These are phyloP conservation scores for Microbotryum silenes-acaulis DNA, from an alignment of 1,284 basidiomycete species.

Conservation along the genomic window DNA sequence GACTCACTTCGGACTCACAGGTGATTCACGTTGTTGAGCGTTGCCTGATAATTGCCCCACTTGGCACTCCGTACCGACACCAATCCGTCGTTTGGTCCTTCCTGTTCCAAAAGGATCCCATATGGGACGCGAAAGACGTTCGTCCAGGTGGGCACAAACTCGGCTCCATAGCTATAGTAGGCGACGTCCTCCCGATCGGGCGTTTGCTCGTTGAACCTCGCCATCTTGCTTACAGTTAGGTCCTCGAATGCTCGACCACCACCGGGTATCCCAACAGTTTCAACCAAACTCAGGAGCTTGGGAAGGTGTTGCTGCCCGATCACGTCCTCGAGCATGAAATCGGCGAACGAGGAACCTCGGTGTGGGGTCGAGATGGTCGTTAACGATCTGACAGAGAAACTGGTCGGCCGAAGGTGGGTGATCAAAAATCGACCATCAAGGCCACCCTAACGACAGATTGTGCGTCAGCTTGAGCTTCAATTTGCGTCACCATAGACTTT, in stretches of 20 bases:
- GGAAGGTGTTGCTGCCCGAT: slow-evolving; percentile 52
- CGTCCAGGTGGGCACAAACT: slow-evolving; percentile 74
- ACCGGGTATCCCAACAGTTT: slow-evolving; percentile 70
- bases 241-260: slow-evolving; percentile 86
- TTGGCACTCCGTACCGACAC: slow-evolving; percentile 73
- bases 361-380: slow-evolving; percentile 92
- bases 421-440: slow-evolving; percentile 81
- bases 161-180: slow-evolving; percentile 90
- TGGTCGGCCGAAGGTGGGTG: slow-evolving; percentile 42
- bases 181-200: slow-evolving; percentile 66
- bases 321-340: slow-evolving; percentile 76
- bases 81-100: slow-evolving; percentile 71
- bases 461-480: slow-evolving; percentile 7
- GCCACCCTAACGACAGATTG: slow-evolving; percentile 57
- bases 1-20: slow-evolving; percentile 58
- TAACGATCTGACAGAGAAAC: slow-evolving; percentile 61
- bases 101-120: slow-evolving; percentile 72
- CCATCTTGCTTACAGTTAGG: slow-evolving; percentile 72
- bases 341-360: slow-evolving; percentile 84
- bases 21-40: slow-evolving; percentile 81
- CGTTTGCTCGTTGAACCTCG: slow-evolving; percentile 73
- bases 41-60: slow-evolving; percentile 64
- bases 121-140: slow-evolving; percentile 50
- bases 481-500: background rate
- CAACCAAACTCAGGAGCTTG: slow-evolving; percentile 54